Evolutionary conservation across 768 basidiomycete species (phyloP).

Genomic region (Leccinellum luteum): DNA sequence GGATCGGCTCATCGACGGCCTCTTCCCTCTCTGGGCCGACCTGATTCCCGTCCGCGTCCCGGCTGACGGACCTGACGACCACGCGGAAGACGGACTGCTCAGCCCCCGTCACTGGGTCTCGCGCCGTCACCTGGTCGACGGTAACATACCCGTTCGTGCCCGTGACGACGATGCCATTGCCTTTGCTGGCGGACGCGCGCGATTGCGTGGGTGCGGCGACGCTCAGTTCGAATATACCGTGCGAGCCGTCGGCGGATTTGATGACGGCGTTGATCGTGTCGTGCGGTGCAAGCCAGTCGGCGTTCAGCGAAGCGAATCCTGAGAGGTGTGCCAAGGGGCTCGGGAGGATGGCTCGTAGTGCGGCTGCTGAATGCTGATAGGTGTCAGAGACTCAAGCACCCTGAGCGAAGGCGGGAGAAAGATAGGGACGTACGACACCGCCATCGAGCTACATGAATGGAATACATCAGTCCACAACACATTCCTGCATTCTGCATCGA

Average conservation of each 20-base stretch:
- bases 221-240: constrained; percentile 64
- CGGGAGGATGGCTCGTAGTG: constrained; percentile 59
- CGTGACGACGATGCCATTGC: constrained; percentile 44
- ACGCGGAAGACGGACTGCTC: constrained; percentile 35
- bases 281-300: constrained; percentile 69
- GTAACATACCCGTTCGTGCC: constrained; percentile 64
- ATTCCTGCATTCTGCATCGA: no score
- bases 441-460: constrained; percentile 59
- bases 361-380: constrained; percentile 62
- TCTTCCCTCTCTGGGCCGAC: constrained; percentile 38
- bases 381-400: neutral
- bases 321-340: constrained; percentile 52
- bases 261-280: constrained; percentile 71
- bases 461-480: constrained; percentile 1
- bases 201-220: constrained; percentile 53
- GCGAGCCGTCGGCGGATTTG: constrained; percentile 45
- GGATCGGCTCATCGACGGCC: constrained; percentile 42
- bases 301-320: constrained; percentile 65
- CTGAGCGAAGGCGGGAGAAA: neutral
- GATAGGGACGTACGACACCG: constrained; percentile 60
- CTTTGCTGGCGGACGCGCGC: constrained; percentile 29
- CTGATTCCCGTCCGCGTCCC: constrained; percentile 17
- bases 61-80: constrained; percentile 34
- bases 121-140: constrained; percentile 33
- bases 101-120: constrained; percentile 23